phyloP scores from a whole-genome alignment of 176 grass and related monocot species.

The Triticum turgidum region DNA sequence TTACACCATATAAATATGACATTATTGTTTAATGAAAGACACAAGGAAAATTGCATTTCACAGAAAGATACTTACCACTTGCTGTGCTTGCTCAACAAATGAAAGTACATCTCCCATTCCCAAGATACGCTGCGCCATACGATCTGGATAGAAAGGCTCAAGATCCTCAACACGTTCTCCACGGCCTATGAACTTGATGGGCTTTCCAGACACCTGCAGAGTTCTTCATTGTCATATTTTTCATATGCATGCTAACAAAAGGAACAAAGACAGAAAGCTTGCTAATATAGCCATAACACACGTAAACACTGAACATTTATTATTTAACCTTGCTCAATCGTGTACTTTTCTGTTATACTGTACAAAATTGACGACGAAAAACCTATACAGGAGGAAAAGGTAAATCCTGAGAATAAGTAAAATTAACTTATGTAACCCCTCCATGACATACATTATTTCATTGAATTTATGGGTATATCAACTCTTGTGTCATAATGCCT shows the following conservation, averaged over 20 bases:
- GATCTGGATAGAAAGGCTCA: conserved; percentile 94
- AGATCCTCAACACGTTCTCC: conserved; percentile 92
- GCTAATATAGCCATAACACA: background rate
- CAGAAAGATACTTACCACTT: conserved; percentile 64
- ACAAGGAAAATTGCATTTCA: conserved; percentile 10
- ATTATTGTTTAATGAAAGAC: conserved; percentile 10
- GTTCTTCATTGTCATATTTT: background rate
- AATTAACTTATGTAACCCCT: background rate
- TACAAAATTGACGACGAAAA: background rate
- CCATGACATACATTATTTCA: background rate
- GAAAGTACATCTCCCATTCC: conserved; percentile 99
- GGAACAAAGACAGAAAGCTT: background rate
- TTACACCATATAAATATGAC: conserved; percentile 8
- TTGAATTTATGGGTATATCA: background rate
- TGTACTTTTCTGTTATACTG: background rate
- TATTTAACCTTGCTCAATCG: background rate
- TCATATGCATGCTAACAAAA: conserved; percentile 10
- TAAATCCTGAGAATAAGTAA: background rate
- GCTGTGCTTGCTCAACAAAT: conserved; percentile 94
- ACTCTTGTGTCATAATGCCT: background rate
- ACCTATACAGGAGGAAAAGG: conserved; percentile 1
- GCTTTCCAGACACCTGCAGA: conserved; percentile 81
- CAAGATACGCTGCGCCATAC: conserved; percentile 88
- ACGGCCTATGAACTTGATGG: conserved; percentile 91
- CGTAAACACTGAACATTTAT: background rate